Evolutionary conservation across 768 basidiomycete species (phyloP).

Genomic region (Tubosaeta brunneosetosa): DNA sequence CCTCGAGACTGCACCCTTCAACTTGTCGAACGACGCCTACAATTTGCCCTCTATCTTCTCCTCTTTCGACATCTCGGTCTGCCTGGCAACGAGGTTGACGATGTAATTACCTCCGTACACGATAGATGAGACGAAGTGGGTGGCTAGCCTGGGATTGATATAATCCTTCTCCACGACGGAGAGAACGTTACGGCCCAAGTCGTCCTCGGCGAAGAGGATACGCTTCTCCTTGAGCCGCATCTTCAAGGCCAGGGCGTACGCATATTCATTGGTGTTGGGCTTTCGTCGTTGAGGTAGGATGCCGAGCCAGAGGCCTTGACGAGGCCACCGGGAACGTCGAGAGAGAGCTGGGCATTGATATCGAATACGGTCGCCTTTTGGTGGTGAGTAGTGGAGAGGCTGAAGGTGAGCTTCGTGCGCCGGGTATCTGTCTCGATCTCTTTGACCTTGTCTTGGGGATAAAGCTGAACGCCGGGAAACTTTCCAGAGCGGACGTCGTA

Average conservation of each 20-base stretch:
- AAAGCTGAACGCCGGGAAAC: background rate
- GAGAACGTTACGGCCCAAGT: background rate
- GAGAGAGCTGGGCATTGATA: background rate
- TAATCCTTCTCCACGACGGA: background rate
- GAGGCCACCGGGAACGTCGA: background rate
- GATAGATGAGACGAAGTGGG: background rate
- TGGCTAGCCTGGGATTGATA: background rate
- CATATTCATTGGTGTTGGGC: background rate
- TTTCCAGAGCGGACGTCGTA: background rate
- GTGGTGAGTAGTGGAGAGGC: background rate
- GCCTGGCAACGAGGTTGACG: background rate
- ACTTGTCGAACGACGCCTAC: background rate
- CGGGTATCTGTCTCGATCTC: background rate
- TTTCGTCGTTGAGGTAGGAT: background rate
- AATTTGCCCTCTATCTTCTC: background rate
- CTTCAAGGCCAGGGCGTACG: background rate
- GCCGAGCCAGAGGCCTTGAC: background rate
- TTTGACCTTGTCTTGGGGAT: background rate
- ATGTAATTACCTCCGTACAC: background rate
- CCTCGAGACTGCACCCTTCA: background rate
- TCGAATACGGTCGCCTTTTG: background rate
- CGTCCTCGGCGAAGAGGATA: background rate
- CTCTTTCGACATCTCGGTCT: background rate
- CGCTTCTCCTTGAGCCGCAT: background rate
- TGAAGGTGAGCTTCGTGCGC: background rate